Evolutionary conservation across 2,329 filamentous ascomycete genomes (phyloP).

Genomic region (Exserohilum rostratum): DNA sequence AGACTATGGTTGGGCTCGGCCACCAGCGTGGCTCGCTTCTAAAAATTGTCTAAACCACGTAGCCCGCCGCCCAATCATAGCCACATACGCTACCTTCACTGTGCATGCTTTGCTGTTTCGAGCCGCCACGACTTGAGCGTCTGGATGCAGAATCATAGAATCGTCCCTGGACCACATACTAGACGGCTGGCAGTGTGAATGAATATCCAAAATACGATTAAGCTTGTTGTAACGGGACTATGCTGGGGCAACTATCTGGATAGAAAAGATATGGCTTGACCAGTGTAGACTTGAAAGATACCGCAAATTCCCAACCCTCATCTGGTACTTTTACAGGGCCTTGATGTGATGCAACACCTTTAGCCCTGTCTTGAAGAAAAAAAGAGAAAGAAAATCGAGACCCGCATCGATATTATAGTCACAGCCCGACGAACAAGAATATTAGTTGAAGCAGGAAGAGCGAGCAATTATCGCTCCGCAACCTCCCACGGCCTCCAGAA

Average conservation of each 20-base stretch:
- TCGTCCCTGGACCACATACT: not conserved
- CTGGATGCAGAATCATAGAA: not conserved
- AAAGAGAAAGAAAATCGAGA: conserved; percentile 1
- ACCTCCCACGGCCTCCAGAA: conserved; percentile 49
- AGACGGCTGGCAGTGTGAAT: not conserved
- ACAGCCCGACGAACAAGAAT: not conserved
- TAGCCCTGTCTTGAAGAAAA: not conserved
- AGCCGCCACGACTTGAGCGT: not conserved
- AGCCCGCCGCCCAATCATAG: conserved; percentile 39
- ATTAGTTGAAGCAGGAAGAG: not conserved
- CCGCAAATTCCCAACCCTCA: not conserved
- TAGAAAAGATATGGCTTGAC: not conserved
- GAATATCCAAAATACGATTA: not conserved
- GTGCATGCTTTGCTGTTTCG: not conserved
- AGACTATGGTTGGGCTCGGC: conserved; percentile 37
- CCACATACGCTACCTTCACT: conserved; percentile 5
- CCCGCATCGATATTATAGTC: conserved; percentile 3
- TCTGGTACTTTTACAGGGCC: not conserved
- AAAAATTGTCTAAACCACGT: conserved; percentile 28
- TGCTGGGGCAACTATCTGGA: not conserved
- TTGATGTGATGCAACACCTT: not conserved
- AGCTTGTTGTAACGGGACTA: not conserved
- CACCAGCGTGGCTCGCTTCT: conserved; percentile 28
- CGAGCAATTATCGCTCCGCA: conserved; percentile 15
- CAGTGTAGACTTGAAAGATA: not conserved